Evolutionary conservation across 2,329 filamentous ascomycete genomes (phyloP).

Genomic region (Monilinia polystroma): DNA sequence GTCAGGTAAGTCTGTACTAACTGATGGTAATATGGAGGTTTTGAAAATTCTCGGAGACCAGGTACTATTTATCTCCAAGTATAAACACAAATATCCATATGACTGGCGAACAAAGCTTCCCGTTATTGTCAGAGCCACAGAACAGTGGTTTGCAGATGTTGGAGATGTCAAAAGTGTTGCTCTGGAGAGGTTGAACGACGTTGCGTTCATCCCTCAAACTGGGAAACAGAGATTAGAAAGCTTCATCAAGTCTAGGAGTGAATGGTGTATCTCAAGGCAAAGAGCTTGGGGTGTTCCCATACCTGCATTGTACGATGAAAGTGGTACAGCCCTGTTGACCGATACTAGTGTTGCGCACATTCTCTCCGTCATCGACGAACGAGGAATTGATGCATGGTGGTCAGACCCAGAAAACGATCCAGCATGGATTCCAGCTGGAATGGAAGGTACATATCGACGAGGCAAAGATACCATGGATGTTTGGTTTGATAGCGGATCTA

Average conservation of each 20-base stretch:
- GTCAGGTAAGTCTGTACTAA: constrained; percentile 69
- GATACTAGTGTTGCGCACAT: constrained; percentile 80
- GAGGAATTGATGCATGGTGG: constrained; percentile 94
- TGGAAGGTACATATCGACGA: constrained; percentile 64
- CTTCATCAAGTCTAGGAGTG: constrained; percentile 82
- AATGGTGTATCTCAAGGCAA: constrained; percentile 98
- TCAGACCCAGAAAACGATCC: constrained; percentile 73
- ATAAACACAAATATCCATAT: constrained; percentile 93
- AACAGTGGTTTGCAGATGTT: constrained; percentile 97
- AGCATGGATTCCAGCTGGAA: constrained; percentile 69
- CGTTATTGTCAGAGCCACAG: constrained; percentile 86
- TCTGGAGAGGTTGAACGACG: constrained; percentile 64
- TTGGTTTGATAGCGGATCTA: constrained; percentile 98
- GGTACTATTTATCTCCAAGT: constrained; percentile 68
- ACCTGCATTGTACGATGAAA: constrained; percentile 76
- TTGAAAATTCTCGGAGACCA: constrained; percentile 64
- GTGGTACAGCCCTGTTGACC: constrained; percentile 74
- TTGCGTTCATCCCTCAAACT: constrained; percentile 74
- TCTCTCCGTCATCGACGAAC: constrained; percentile 70
- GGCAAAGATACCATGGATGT: constrained; percentile 98
- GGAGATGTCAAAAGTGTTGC: constrained; percentile 75
- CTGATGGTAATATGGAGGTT: constrained; percentile 67
- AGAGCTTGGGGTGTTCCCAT: constrained; percentile 97
- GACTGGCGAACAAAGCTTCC: constrained; percentile 96
- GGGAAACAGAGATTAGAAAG: constrained; percentile 75